phyloP scores from a whole-genome alignment of 306 rosid species.

The barrel medic (Medicago truncatula) region DNA sequence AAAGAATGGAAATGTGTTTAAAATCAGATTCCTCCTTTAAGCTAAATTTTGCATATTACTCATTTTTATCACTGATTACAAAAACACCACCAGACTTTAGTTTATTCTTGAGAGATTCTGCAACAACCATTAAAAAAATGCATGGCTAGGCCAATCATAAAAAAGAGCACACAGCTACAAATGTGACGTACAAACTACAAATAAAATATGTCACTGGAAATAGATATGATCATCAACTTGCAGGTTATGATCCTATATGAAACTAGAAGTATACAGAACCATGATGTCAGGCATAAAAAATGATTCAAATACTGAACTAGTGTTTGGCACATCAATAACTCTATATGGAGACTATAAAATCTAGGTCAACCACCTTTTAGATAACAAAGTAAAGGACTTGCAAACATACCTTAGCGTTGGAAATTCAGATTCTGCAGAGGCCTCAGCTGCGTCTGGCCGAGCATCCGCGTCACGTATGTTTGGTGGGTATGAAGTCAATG shows the following conservation, averaged over 20 bases:
- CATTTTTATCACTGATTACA: background rate
- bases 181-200: background rate
- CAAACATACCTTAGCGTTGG: conserved; percentile 75
- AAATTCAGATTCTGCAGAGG: conserved; percentile 84
- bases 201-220: conserved; percentile 12
- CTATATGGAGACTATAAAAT: background rate
- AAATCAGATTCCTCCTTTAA: conserved; percentile 7
- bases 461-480: conserved; percentile 63
- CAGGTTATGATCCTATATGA: background rate
- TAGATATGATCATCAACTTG: conserved; percentile 15
- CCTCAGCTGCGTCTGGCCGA: conserved; percentile 64
- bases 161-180: background rate
- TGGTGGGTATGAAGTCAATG: conserved; percentile 77
- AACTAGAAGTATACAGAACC: conserved; percentile 18
- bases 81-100: conserved; percentile 2
- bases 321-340: background rate
- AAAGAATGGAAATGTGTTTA: conserved; percentile 8
- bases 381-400: conserved; percentile 31
- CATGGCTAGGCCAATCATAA: conserved; percentile 18
- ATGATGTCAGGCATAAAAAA: conserved; percentile 22
- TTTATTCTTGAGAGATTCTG: background rate
- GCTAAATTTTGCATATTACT: background rate
- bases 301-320: conserved; percentile 19
- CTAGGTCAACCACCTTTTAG: conserved; percentile 25
- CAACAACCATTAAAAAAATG: conserved; percentile 6